These are phyloP conservation scores for Penicillium cinerascens DNA, from an alignment of 495 filamentous ascomycete genomes.

Conservation along the genomic window DNA sequence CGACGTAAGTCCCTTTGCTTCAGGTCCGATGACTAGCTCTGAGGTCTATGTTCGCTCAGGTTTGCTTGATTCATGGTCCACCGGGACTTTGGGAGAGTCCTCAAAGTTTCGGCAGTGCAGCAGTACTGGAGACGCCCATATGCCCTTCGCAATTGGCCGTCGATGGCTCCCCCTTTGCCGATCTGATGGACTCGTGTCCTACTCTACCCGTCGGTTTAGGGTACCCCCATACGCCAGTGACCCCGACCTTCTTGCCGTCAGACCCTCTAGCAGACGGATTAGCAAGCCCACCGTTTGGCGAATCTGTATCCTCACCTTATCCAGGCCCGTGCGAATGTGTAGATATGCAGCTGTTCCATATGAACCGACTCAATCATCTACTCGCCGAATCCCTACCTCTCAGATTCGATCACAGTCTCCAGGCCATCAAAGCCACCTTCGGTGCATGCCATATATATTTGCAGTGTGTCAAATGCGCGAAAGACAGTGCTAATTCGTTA, in stretches of 20 bases:
- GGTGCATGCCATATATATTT: conserved; percentile 34
- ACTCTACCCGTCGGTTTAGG: conserved; percentile 19
- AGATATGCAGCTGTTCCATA: conserved; percentile 32
- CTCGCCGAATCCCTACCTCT: conserved; percentile 27
- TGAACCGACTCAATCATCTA: conserved; percentile 35
- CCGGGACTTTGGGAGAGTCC: conserved; percentile 26
- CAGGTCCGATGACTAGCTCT: background rate
- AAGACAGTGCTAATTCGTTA: conserved; percentile 32
- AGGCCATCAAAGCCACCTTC: conserved; percentile 33
- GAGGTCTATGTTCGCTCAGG: conserved; percentile 1
- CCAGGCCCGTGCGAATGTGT: conserved; percentile 32
- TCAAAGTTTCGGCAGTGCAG: conserved; percentile 12
- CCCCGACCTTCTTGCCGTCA: conserved; percentile 36
- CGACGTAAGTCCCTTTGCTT: conserved; percentile 13
- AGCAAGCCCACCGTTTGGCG: conserved; percentile 30
- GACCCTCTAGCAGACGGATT: conserved; percentile 29
- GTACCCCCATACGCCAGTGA: conserved; percentile 30
- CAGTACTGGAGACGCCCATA: conserved; percentile 18
- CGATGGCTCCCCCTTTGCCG: conserved; percentile 21
- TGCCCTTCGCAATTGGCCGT: conserved; percentile 18
- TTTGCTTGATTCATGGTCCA: conserved; percentile 20
- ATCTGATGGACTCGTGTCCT: conserved; percentile 18
- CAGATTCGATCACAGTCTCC: conserved; percentile 39
- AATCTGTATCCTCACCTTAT: conserved; percentile 21
- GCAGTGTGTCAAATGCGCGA: conserved; percentile 34